Evolutionary conservation across 768 basidiomycete genomes (phyloP), one percentile per base, ranked within the genome.

Genomic region (Tulasnella sp.): DNA sequence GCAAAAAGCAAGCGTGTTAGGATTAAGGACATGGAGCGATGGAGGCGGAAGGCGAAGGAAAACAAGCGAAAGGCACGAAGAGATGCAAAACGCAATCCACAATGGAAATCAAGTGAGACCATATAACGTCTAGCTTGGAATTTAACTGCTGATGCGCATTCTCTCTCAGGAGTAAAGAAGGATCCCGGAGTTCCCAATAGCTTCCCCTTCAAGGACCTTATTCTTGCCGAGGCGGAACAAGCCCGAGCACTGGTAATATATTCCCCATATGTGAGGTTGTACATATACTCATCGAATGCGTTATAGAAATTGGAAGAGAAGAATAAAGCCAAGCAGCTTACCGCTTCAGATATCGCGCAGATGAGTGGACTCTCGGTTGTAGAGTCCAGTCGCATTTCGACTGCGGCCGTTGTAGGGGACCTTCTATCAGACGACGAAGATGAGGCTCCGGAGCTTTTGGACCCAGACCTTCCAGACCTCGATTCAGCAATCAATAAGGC

Each of bases 131-230:
- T 62, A 6, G 19, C 17, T 8, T 34, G 16, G 34, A 44, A 59
- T 11, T 73, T 19, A 64, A 65, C 14, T 64, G 22, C 29, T n/a
- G 37, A 36, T 26, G 22, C 19, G 9, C 26, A 22, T 64, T 12
- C 14, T 75, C 16, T 35, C 14, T 39, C 71, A 91, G 91, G 91
- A 80, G 87, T 89, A 74, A 85, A 87, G 77, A 95, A 93, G 79
- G 95, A 98, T 79, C 93, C 91, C 36, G 95, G 95, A 62, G 94
- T 97, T 75, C 95, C 95, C 7, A 95, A 91, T 80, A 89, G 88
- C 73, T 94, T 94, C 81, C 94, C 93, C 4, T 95, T 89, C 84
- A 98, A 96, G 81, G 95, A 95, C 77, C 89, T 94, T 80, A 90
- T 98, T 75, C 83, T 98, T 35, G 95, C 94, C 5, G 95, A 98